Evolutionary conservation across 352 stramenopile genomes (phyloP).

Genomic region (Pythium folliculosum): DNA sequence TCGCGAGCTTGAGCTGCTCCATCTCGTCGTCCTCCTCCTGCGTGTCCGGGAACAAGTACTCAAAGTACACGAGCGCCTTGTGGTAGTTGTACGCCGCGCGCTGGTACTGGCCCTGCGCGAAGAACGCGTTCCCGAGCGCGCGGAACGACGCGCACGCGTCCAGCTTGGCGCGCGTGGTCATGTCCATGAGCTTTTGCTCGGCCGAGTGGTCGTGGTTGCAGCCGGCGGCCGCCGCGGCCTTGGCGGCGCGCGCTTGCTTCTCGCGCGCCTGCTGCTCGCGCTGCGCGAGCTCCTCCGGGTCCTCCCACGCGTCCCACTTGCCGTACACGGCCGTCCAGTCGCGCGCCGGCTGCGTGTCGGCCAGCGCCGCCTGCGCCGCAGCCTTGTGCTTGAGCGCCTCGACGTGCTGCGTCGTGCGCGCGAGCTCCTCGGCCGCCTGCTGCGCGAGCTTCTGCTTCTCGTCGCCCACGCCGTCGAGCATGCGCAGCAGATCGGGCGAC

Average conservation of each 20-base stretch:
- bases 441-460: slow-evolving; percentile 56
- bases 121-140: slow-evolving; percentile 72
- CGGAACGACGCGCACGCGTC: slow-evolving; percentile 66
- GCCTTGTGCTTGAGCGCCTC: slow-evolving; percentile 33
- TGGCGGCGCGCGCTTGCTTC: slow-evolving; percentile 53
- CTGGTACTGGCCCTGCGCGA: slow-evolving; percentile 78
- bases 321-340: slow-evolving; percentile 82
- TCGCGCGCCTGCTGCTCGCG: slow-evolving; percentile 64
- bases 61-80: slow-evolving; percentile 83
- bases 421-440: slow-evolving; percentile 37
- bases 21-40: slow-evolving; percentile 50
- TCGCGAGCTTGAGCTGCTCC: slow-evolving; percentile 53
- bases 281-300: slow-evolving; percentile 73
- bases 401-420: slow-evolving; percentile 43
- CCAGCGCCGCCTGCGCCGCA: slow-evolving; percentile 11
- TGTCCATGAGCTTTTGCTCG: slow-evolving; percentile 88
- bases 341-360: slow-evolving; percentile 10
- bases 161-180: slow-evolving; percentile 70
- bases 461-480: slow-evolving; percentile 64
- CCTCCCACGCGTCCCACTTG: slow-evolving; percentile 79
- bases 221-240: slow-evolving; percentile 31
- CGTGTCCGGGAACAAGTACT: slow-evolving; percentile 83
- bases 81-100: slow-evolving; percentile 82
- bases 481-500: slow-evolving; percentile 63
- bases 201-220: slow-evolving; percentile 89